These are phyloP conservation scores for Populus tomentosa DNA, from an alignment of 441 rosid genomes.

Conservation along the genomic window DNA sequence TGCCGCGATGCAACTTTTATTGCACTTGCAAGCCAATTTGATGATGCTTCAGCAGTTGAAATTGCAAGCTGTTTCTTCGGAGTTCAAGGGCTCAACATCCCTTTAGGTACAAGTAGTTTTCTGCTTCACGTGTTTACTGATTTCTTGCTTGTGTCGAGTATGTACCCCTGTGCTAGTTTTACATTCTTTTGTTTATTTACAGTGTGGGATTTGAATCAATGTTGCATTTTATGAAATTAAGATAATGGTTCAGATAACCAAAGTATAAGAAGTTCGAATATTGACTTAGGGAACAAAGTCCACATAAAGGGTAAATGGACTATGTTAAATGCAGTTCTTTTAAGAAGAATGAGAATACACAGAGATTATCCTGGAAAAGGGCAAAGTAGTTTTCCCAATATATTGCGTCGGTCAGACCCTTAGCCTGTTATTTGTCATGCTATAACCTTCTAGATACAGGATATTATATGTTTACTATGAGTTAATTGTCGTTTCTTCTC, in stretches of 20 bases:
- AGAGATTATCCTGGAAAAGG: background rate
- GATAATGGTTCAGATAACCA: background rate
- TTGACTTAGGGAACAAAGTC: background rate
- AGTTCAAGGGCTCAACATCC: conserved; percentile 52
- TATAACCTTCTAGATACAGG: background rate
- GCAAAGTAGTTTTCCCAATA: background rate
- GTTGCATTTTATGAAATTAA: background rate
- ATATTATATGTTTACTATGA: background rate
- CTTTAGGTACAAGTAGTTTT: conserved; percentile 43
- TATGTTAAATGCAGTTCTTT: background rate
- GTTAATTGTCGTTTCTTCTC: background rate
- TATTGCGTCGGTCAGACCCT: background rate
- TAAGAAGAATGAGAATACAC: no score
- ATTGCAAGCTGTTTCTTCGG: conserved; percentile 83
- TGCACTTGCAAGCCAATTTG: conserved; percentile 73
- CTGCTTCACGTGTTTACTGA: background rate
- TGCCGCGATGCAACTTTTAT: conserved; percentile 88
- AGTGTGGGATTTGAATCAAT: background rate
- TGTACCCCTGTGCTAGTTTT: background rate
- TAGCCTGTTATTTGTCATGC: background rate
- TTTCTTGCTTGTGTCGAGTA: background rate
- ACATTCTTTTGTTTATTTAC: background rate
- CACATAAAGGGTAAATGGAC: background rate
- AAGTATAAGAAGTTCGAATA: background rate
- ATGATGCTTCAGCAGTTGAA: conserved; percentile 47